These are phyloP conservation scores for Yamadazyma dushanensis DNA, from an alignment of 1,139 yeast genomes.

Conservation along the genomic window DNA sequence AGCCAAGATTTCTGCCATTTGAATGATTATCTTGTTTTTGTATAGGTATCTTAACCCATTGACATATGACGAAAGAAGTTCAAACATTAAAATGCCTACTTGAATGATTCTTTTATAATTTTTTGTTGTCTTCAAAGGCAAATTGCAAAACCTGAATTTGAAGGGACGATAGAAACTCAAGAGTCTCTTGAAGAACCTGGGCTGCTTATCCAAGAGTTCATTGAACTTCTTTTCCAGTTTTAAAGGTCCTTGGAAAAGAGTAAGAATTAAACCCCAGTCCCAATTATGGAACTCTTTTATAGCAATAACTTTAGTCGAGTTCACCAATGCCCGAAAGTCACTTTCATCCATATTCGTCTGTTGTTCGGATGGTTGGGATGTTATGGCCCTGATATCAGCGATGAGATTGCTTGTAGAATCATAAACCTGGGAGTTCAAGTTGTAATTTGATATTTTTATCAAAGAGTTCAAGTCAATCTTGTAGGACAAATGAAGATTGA, in stretches of 20 bases:
- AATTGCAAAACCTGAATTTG: slow-evolving; percentile 76
- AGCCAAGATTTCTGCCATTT: slow-evolving; percentile 82
- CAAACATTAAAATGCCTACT: slow-evolving; percentile 74
- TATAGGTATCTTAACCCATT: slow-evolving; percentile 70
- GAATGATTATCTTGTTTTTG: slow-evolving; percentile 78
- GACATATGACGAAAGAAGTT: slow-evolving; percentile 57
- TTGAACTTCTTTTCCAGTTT: slow-evolving; percentile 70
- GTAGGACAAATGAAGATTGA: slow-evolving; percentile 16
- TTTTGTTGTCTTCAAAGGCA: slow-evolving; percentile 26
- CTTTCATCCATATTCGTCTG: slow-evolving; percentile 57
- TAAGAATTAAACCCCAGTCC: slow-evolving; percentile 66
- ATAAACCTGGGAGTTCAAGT: slow-evolving; percentile 7
- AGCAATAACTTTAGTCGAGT: slow-evolving; percentile 68
- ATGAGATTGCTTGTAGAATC: background rate
- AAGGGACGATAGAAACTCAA: slow-evolving; percentile 90
- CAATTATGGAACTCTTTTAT: slow-evolving; percentile 81
- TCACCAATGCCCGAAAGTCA: slow-evolving; percentile 65
- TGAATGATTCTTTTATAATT: slow-evolving; percentile 57
- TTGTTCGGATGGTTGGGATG: background rate
- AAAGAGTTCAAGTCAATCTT: slow-evolving; percentile 13
- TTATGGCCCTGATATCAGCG: background rate
- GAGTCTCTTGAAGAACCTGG: slow-evolving; percentile 82
- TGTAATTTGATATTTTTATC: slow-evolving; percentile 14
- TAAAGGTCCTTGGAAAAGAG: slow-evolving; percentile 78
- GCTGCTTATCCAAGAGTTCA: slow-evolving; percentile 68